A percentile compares a stretch with the other conserved stretches of the same genome.
Evolutionary conservation across 2,329 filamentous ascomycete species (phyloP).

Genomic region (Ophiostoma angusticollis): DNA sequence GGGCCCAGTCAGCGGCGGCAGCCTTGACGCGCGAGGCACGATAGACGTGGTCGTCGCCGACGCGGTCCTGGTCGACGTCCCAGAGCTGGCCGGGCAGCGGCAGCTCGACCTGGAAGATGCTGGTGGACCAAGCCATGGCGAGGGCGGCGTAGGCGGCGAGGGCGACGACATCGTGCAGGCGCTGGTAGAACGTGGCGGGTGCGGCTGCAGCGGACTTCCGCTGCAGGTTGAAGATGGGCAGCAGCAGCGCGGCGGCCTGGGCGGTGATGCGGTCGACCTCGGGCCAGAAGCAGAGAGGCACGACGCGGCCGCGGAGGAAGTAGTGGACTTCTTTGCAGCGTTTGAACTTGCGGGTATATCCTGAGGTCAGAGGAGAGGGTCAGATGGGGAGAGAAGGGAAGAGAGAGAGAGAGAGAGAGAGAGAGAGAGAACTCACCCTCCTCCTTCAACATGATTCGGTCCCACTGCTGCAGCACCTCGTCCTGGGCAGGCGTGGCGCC

Average conservation of each 20-base stretch:
- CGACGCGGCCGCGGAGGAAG: constrained; percentile 14
- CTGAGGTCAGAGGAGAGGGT: constrained; percentile 14
- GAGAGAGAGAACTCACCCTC: constrained; percentile 20
- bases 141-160: constrained; percentile 21
- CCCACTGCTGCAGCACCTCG: constrained; percentile 20
- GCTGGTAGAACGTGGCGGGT: constrained; percentile 18
- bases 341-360: constrained; percentile 23
- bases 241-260: constrained; percentile 21
- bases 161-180: constrained; percentile 21
- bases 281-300: constrained; percentile 25
- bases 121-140: constrained; percentile 18
- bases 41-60: constrained; percentile 6
- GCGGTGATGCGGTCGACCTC: constrained; percentile 24
- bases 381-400: constrained; percentile 1
- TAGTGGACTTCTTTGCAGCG: constrained; percentile 20
- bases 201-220: constrained; percentile 1
- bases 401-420: neutral
- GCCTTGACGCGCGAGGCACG: constrained; percentile 1
- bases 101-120: constrained; percentile 20
- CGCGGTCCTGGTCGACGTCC: constrained; percentile 14
- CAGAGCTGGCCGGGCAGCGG: constrained; percentile 18
- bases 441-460: constrained; percentile 18
- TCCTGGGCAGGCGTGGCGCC: constrained; percentile 21
- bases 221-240: constrained; percentile 23
- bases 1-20: neutral